These are phyloP conservation scores for Bipolaris sorokiniana DNA, from an alignment of 2,329 filamentous ascomycete species.

Conservation along the genomic window DNA sequence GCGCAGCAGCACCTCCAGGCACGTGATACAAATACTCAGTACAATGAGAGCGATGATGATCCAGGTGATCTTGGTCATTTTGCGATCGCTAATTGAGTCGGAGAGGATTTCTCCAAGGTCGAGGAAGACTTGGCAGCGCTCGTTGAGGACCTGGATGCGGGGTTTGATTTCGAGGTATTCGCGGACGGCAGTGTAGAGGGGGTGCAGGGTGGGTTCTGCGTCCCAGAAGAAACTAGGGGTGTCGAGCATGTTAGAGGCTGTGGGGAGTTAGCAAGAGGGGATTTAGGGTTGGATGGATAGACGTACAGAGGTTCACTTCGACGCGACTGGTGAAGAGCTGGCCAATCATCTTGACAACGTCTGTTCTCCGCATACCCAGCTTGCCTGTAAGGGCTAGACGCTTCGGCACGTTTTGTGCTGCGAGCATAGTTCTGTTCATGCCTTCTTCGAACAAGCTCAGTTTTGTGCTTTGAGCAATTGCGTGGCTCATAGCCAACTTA, in stretches of 20 bases:
- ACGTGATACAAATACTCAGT: conserved; percentile 88
- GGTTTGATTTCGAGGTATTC: conserved; percentile 98
- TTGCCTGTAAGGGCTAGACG: conserved; percentile 86
- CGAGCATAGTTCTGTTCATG: conserved; percentile 92
- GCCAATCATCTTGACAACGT: conserved; percentile 91
- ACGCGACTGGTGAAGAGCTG: conserved; percentile 91
- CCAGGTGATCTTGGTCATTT: conserved; percentile 97
- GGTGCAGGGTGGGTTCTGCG: conserved; percentile 90
- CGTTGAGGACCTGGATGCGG: conserved; percentile 94
- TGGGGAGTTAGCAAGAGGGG: conserved; percentile 7
- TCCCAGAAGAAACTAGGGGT: conserved; percentile 99
- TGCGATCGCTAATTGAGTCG: conserved; percentile 89
- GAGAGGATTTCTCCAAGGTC: conserved; percentile 94
- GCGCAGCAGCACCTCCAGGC: conserved; percentile 83
- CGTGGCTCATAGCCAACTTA: conserved; percentile 95
- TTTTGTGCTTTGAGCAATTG: conserved; percentile 96
- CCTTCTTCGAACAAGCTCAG: conserved; percentile 94
- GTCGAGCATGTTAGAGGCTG: conserved; percentile 93
- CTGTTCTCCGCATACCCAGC: conserved; percentile 86
- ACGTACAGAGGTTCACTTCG: conserved; percentile 94
- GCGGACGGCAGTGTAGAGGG: conserved; percentile 90
- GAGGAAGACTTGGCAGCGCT: conserved; percentile 93
- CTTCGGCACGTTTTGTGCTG: conserved; percentile 91
- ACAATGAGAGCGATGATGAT: conserved; percentile 95
- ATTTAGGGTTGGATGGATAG: conserved; percentile 16